A percentile compares a stretch with the other conserved stretches of the same genome.
phyloP scores from a whole-genome alignment of 2,329 filamentous ascomycete genomes.

The Neophaeococcomyces mojaviensis region DNA sequence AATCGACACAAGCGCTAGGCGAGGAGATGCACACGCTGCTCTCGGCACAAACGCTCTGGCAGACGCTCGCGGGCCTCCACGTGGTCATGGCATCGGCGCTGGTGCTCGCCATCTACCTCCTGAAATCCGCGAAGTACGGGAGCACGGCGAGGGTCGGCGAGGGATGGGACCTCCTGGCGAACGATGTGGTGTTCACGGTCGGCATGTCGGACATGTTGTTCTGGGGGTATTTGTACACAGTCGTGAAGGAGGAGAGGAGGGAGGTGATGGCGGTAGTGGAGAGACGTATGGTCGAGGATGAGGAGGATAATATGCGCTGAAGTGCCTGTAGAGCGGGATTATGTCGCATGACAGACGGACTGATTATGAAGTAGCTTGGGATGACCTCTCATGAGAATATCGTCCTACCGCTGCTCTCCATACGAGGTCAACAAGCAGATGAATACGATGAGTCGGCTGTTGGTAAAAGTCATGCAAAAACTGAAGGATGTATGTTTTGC shows the following conservation, averaged over 20 bases:
- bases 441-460: too few relatives aligned
- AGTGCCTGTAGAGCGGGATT: too few relatives aligned
- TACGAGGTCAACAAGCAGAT: too few relatives aligned
- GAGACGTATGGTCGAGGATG: slow-evolving; percentile 13
- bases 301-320: slow-evolving; percentile 15
- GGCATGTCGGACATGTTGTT: slow-evolving; percentile 22
- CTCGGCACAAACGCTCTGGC: slow-evolving; percentile 17
- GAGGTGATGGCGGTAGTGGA: slow-evolving; percentile 14
- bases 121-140: slow-evolving; percentile 10
- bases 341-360: too few relatives aligned
- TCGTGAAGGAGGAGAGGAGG: slow-evolving; percentile 20
- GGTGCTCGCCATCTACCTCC: slow-evolving; percentile 20
- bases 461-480: too few relatives aligned
- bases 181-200: slow-evolving; percentile 19
- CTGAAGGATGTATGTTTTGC: too few relatives aligned
- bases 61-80: slow-evolving; percentile 16
- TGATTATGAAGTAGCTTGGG: too few relatives aligned
- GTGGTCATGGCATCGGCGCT: slow-evolving; percentile 13
- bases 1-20: slow-evolving; percentile 8
- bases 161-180: slow-evolving; percentile 12
- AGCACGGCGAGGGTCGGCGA: neutral
- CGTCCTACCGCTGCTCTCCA: too few relatives aligned
- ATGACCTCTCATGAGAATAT: too few relatives aligned
- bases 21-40: slow-evolving; percentile 18
- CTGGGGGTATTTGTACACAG: slow-evolving; percentile 24